Percentiles rank a stretch among this genome's conserved stretches.
Conservation (phyloP, 345 rosid genomes). For the Dovyalis caffra region DNA sequence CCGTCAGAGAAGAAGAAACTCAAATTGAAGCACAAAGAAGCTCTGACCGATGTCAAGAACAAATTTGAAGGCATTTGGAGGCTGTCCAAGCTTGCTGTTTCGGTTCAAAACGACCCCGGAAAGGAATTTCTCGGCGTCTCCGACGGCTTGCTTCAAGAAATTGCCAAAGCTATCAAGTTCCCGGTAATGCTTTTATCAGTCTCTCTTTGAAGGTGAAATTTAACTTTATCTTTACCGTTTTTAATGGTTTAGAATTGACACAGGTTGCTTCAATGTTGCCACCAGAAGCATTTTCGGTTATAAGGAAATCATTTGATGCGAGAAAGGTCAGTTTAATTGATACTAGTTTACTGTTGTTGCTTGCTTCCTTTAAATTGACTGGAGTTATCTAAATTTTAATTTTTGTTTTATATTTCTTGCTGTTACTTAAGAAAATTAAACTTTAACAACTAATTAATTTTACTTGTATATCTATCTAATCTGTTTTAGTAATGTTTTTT, state of each 20-base stretch:
- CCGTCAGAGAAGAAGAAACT: constrained; percentile 96
- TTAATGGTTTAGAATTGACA: neutral
- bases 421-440: too few species aligned
- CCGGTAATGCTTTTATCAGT: constrained; percentile 43
- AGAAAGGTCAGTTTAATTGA: constrained; percentile 55
- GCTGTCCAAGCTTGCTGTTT: constrained; percentile 72
- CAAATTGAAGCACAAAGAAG: constrained; percentile 52
- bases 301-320: constrained; percentile 93
- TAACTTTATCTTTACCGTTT: neutral
- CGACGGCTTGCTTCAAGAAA: constrained; percentile 64
- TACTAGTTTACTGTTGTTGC: neutral
- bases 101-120: constrained; percentile 77
- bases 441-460: too few species aligned
- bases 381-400: too few species aligned
- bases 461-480: neutral
- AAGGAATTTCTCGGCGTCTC: constrained; percentile 71
- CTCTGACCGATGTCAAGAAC: constrained; percentile 44
- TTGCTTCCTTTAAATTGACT: neutral
- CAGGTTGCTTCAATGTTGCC: constrained; percentile 94
- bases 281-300: constrained; percentile 69
- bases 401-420: neutral
- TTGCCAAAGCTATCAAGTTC: constrained; percentile 75
- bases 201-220: neutral
- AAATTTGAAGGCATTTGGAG: constrained; percentile 86
- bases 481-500: constrained; percentile 23